Evolutionary conservation across 2,329 filamentous ascomycete genomes (phyloP), one percentile per base, ranked within the genome.

Genomic region (Verticillium dahliae): DNA sequence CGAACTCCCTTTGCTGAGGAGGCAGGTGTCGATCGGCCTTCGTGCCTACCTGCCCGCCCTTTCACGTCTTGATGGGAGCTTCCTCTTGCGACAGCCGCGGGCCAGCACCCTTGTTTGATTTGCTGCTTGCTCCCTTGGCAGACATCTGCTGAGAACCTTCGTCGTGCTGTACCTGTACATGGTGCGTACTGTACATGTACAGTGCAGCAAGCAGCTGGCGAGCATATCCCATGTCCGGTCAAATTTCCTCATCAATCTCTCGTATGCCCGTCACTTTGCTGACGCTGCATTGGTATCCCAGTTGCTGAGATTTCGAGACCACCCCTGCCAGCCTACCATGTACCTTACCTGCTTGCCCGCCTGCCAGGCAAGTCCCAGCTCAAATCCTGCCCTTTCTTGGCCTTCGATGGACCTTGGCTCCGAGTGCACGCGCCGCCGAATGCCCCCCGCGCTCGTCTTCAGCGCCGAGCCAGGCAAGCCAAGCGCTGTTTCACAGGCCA

Each of bases 261-360:
- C 57, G 54, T 37, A 33, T 38, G 56, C 59, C 59, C 39, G 59
- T 63, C 57, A 64, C 62, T 59, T 31, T 63, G 59, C 61, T 63
- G 61, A 57, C 61, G 59, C 63, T 60, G 61, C 61, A 52, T 45
- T 60, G 52, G 59, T 4, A 45, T 39, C 59, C 45, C 45, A 52
- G 45, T 11, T 35, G 14, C 52, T 14, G 31, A 22, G 50, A 45
- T 31, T 34, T 27, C 27, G 27, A 31, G 27, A 31, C 27, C 4
- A 31, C 27, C 27, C 27, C 27, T 31, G 27, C 27, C 27, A 31
- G 27, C 27, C 27, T 31, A 31, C 27, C 27, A 31, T 31, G 27
- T 31, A 31, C 27, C 27, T 31, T 31, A 31, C 27, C 27, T 31
- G 27, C 18, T 52, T 9, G 52, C 58, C 45, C 5, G 4, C 5